Evolutionary conservation across 495 filamentous ascomycete genomes (phyloP).

Genomic region (Podospora comata): DNA sequence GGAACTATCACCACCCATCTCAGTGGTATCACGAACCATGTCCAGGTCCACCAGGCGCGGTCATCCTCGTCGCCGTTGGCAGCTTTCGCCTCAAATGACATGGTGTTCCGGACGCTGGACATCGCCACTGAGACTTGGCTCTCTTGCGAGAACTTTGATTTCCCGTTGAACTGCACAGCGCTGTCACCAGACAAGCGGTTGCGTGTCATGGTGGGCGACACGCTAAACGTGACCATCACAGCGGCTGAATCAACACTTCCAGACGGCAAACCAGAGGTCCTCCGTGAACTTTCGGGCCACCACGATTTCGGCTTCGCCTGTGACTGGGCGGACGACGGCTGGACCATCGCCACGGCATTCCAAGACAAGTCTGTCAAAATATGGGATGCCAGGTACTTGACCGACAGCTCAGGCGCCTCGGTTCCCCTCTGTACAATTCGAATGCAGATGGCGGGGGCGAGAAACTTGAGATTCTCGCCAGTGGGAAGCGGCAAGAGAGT

Average conservation of each 20-base stretch:
- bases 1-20: slow-evolving; percentile 63
- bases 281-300: slow-evolving; percentile 62
- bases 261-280: slow-evolving; percentile 37
- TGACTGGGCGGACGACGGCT: slow-evolving; percentile 87
- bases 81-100: slow-evolving; percentile 83
- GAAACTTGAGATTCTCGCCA: slow-evolving; percentile 78
- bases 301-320: slow-evolving; percentile 84
- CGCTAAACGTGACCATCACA: slow-evolving; percentile 46
- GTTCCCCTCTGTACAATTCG: slow-evolving; percentile 59
- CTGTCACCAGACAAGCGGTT: slow-evolving; percentile 76
- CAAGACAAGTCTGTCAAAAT: slow-evolving; percentile 83
- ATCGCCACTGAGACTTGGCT: slow-evolving; percentile 64
- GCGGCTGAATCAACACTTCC: slow-evolving; percentile 41
- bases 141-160: slow-evolving; percentile 56
- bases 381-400: slow-evolving; percentile 80
- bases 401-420: slow-evolving; percentile 40
- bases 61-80: slow-evolving; percentile 59
- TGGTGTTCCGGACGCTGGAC: slow-evolving; percentile 71
- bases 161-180: slow-evolving; percentile 80
- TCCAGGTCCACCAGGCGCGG: slow-evolving; percentile 65
- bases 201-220: slow-evolving; percentile 67
- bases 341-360: slow-evolving; percentile 83
- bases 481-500: slow-evolving; percentile 70
- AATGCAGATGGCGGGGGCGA: slow-evolving; percentile 73
- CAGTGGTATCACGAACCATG: slow-evolving; percentile 85